Base-by-base conservation (phyloP, 2,329 filamentous ascomycete genomes). In the Pseudogymnoascus pannorum region DNA sequence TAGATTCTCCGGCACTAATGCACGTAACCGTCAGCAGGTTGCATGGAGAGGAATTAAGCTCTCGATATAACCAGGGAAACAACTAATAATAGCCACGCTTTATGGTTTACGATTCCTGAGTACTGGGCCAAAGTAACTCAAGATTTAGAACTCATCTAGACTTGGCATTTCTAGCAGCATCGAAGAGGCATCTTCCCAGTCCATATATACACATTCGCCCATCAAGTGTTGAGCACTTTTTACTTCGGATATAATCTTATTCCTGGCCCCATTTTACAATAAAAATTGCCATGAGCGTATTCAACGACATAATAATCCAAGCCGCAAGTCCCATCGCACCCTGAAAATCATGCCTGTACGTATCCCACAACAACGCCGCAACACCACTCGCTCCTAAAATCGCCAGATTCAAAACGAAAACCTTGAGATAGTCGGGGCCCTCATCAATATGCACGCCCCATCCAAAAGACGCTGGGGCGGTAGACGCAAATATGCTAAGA, bases 361-460 rank as follows among this genome's bases (percentile, higher is more conserved):
- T n/a, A 6, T 48, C 59, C 62, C 62, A 63, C 26, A 63, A 9
- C 24, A n/a, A 22, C 5, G 59, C 62, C n/a, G 24, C 18, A n/a
- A 61, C 24, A 16, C 62, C 62, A 31, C 62, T 63, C 14, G 59
- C n/a, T 7, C 35, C 35, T 18, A 38, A 38, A 38, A 38, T 9
- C 6, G 31, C 18, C 16, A 60, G 18, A 26, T 63, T 63, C 5
- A 57, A 38, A 16, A 29, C 7, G 18, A 63, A 59, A 14, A 61
- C 14, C 4, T 54, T 54, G 9, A 33, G 20, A 7, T 31, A 61
- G 54, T 63, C 33, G 3, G 62, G 62, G 16, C 62, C 62, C 36
- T 63, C 62, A 12, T 61, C 59, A 38, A 63, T 63, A 61, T 61
- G 59, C 11, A 61, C 35, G 4, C 62, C 62, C 62, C 62, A 61